These are phyloP conservation scores for Boletus sensibilis DNA, from an alignment of 768 basidiomycete genomes.

Conservation along the genomic window DNA sequence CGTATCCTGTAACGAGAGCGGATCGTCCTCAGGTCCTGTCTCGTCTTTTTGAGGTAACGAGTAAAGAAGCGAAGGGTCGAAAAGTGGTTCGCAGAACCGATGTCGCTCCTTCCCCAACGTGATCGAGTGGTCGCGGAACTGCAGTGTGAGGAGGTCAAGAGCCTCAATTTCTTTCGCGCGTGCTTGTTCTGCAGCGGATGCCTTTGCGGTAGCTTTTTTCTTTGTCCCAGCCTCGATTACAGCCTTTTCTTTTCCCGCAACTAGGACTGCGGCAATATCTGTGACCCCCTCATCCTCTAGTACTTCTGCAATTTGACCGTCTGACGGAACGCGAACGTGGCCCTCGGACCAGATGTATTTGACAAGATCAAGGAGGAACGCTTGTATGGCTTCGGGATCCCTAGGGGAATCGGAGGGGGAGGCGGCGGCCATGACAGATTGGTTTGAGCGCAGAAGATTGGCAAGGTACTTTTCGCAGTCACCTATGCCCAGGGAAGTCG, in stretches of 20 bases:
- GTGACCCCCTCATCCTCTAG: conserved; percentile 83
- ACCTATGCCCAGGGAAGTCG: conserved; percentile 62
- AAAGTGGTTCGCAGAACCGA: conserved; percentile 87
- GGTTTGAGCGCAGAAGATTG: conserved; percentile 66
- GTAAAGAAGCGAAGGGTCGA: conserved; percentile 63
- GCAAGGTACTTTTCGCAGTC: conserved; percentile 80
- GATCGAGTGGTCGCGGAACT: conserved; percentile 68
- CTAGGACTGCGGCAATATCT: conserved; percentile 86
- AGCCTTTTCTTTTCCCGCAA: conserved; percentile 88
- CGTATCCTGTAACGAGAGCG: conserved; percentile 60
- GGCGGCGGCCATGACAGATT: conserved; percentile 56
- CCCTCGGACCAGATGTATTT: conserved; percentile 62
- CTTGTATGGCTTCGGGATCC: conserved; percentile 46
- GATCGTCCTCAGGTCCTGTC: conserved; percentile 17
- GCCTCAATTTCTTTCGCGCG: conserved; percentile 82
- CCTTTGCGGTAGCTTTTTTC: conserved; percentile 69
- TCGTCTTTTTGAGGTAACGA: conserved; percentile 32
- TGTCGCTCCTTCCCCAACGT: conserved; percentile 87
- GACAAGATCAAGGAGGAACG: conserved; percentile 61
- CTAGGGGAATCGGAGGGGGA: conserved; percentile 52
- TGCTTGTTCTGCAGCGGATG: conserved; percentile 75
- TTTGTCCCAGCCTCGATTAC: conserved; percentile 85
- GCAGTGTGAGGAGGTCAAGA: conserved; percentile 73
- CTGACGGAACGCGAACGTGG: conserved; percentile 69
- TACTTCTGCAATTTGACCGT: conserved; percentile 61